Percentiles rank a stretch among this genome's conserved stretches.
phyloP scores from a whole-genome alignment of 345 rosid genomes.

The Brassica carinata region DNA sequence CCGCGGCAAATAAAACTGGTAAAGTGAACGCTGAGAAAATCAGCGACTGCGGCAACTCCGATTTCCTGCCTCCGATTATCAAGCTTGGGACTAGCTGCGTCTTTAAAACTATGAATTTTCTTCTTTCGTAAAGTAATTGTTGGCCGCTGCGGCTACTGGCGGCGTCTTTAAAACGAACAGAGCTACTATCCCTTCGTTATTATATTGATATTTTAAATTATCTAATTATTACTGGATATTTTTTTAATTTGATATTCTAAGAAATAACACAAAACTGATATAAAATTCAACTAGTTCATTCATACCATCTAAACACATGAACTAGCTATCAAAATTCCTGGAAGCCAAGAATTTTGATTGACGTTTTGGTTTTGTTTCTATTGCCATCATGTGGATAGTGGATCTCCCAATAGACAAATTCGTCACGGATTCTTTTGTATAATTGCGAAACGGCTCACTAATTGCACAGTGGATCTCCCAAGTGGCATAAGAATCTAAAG shows the following conservation, averaged over 20 bases:
- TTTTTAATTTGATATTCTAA: neutral
- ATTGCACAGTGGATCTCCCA: neutral
- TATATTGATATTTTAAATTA: neutral
- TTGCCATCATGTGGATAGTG: neutral
- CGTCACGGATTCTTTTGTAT: neutral
- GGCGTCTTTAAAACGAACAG: too few species aligned
- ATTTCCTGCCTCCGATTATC: too few species aligned
- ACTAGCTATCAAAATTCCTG: neutral
- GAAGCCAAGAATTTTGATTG: neutral
- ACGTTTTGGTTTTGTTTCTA: neutral
- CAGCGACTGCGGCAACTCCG: too few species aligned
- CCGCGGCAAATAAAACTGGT: too few species aligned
- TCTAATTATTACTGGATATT: neutral
- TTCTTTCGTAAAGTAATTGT: too few species aligned
- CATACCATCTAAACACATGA: neutral
- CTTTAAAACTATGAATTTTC: too few species aligned
- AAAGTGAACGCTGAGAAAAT: too few species aligned
- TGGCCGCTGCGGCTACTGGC: too few species aligned
- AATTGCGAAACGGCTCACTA: neutral
- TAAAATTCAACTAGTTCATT: neutral
- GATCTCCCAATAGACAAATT: neutral
- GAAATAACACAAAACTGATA: neutral
- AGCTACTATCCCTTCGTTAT: neutral
- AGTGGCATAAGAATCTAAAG: neutral
- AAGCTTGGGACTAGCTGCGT: too few species aligned